Evolutionary conservation across 1,284 basidiomycete species (phyloP), one percentile per base, ranked within the genome.

Genomic region (Mycena sp.): DNA sequence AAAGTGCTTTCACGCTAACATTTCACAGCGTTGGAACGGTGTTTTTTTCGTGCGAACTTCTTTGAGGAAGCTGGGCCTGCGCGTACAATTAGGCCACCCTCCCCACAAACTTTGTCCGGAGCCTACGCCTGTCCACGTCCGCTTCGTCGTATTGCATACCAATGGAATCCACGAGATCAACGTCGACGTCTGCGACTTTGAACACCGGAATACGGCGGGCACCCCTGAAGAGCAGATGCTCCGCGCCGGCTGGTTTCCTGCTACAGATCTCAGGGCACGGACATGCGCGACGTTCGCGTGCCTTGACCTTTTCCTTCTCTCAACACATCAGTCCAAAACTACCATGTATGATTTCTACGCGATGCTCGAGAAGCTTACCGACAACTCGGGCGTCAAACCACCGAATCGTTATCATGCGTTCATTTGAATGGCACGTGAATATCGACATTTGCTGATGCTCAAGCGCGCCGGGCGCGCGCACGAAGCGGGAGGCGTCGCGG

Each of bases 401-500:
- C 38, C 37, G 6, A 28, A 59, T 25, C 58, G 49, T 4, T 52
- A 59, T 29, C 43, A 40, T 17, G 30, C 43, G 6, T 64, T 67
- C 51, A 6, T n/a, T 3, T 17, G 35, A 3, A 28, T 51, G 11
- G 38, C 38, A 21, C 58, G 58, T 10, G 25, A 52, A 23, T 59
- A 46, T 21, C 19, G 38, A 6, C 37, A 52, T 17, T n/a, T 59
- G 48, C 11, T 30, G 25, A 5, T 52, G 32, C 23, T 62, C 16
- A 72, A 71, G 45, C 54, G 58, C 17, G 70, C 30, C 3, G 69
- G 71, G 4, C 52, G 60, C n/a, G 60, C 26, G 4, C 53, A 62
- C 49, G 53, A 25, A 25, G n/a, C 4, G 2, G n/a, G 4, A 10
- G 60, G 60, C 3, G 44, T 62, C 25, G 19, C 7, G 9, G 53